Percentiles rank a stretch among this genome's conserved stretches.
phyloP scores from a whole-genome alignment of 2,329 filamentous ascomycete species.

The Colletotrichum sp. region DNA sequence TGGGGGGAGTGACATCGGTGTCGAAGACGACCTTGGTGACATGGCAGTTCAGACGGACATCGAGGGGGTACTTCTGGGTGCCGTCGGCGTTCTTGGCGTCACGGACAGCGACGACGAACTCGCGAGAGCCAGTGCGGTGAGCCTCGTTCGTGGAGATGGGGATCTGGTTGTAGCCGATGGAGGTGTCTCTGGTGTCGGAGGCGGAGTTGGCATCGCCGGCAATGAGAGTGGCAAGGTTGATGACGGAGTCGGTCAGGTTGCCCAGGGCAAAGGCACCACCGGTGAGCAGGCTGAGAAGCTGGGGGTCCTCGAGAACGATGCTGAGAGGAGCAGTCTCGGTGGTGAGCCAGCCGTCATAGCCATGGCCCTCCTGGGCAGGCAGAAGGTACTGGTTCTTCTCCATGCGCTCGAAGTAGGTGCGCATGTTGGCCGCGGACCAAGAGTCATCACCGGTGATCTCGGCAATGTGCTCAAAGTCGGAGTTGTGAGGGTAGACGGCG shows the following conservation, averaged over 20 bases:
- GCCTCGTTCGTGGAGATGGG: slow-evolving; percentile 58
- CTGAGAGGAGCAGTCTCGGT: slow-evolving; percentile 55
- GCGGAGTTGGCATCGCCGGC: slow-evolving; percentile 58
- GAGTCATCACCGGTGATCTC: slow-evolving; percentile 59
- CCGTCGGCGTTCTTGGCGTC: slow-evolving; percentile 55
- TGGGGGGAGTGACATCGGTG: slow-evolving; percentile 37
- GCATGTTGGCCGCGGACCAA: slow-evolving; percentile 63
- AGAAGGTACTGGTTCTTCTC: slow-evolving; percentile 60
- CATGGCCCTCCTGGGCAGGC: slow-evolving; percentile 48
- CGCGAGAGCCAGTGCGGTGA: slow-evolving; percentile 58
- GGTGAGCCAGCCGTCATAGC: slow-evolving; percentile 59
- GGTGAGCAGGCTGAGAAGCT: slow-evolving; percentile 56
- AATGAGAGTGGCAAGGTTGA: slow-evolving; percentile 40
- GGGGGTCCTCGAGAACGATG: slow-evolving; percentile 55
- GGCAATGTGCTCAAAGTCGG: slow-evolving; percentile 59
- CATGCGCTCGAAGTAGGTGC: slow-evolving; percentile 57
- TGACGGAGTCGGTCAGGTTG: slow-evolving; percentile 30
- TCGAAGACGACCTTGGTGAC: slow-evolving; percentile 53
- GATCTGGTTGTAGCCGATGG: slow-evolving; percentile 60
- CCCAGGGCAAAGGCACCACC: slow-evolving; percentile 58
- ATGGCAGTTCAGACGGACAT: slow-evolving; percentile 54
- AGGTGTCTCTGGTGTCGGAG: slow-evolving; percentile 45
- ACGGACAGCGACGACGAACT: slow-evolving; percentile 58
- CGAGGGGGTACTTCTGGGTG: slow-evolving; percentile 59
- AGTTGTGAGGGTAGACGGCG: slow-evolving; percentile 55